These are phyloP conservation scores for Paraphaeosphaeria sporulosa DNA, from an alignment of 2,329 filamentous ascomycete genomes.

Conservation along the genomic window DNA sequence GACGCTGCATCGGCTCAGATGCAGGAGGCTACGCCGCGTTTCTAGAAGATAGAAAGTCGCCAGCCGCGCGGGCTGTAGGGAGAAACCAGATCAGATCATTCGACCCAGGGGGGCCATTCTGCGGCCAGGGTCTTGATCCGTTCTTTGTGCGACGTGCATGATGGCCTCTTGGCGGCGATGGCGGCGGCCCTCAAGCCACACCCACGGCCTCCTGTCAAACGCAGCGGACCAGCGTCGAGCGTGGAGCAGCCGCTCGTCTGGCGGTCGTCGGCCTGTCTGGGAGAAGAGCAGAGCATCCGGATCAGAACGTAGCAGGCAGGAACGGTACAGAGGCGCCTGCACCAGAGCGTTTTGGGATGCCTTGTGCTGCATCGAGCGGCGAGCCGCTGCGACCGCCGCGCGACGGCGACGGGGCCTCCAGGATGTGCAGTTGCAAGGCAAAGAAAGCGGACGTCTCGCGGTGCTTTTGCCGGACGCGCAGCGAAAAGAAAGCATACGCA, in stretches of 20 bases:
- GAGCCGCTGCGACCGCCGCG: constrained; percentile 34
- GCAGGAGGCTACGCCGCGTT: constrained; percentile 29
- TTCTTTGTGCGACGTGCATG: constrained; percentile 15
- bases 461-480: constrained; percentile 6
- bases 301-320: constrained; percentile 27
- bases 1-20: constrained; percentile 28
- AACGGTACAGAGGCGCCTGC: constrained; percentile 42
- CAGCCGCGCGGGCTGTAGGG: constrained; percentile 15
- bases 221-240: constrained; percentile 7
- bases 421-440: not conserved
- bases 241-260: constrained; percentile 6
- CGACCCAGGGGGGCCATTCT: constrained; percentile 13
- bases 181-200: constrained; percentile 21
- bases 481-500: not conserved
- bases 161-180: constrained; percentile 7
- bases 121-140: constrained; percentile 15
- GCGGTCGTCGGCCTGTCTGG: constrained; percentile 12
- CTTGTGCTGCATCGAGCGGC: constrained; percentile 25
- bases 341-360: constrained; percentile 38
- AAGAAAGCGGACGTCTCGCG: not conserved
- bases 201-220: constrained; percentile 19
- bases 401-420: constrained; percentile 11
- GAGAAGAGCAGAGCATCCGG: constrained; percentile 23
- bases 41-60: constrained; percentile 24
- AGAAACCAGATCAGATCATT: not conserved